phyloP scores from a whole-genome alignment of 345 rosid genomes.

The Gossypium ekmanianum region DNA sequence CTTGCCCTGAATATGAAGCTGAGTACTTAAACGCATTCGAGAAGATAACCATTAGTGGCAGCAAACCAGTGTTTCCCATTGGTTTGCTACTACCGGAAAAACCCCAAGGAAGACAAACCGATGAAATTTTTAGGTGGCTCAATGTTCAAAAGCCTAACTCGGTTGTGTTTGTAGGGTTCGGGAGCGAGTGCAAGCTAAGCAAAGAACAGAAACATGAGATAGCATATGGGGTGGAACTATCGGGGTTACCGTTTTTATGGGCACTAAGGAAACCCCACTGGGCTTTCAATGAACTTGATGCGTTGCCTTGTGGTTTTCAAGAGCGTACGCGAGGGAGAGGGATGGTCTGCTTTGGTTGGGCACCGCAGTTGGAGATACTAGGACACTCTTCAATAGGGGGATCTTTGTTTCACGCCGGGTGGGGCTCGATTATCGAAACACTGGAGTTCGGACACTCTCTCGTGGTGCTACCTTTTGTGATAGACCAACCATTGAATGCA shows the following conservation, averaged over 20 bases:
- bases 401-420: slow-evolving; percentile 2
- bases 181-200: slow-evolving; percentile 34
- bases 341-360: neutral
- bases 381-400: neutral
- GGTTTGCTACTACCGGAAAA: slow-evolving; percentile 23
- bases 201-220: slow-evolving; percentile 27
- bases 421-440: slow-evolving; percentile 12
- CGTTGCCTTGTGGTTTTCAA: neutral
- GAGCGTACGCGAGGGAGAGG: neutral
- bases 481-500: slow-evolving; percentile 10
- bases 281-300: neutral
- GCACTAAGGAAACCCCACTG: slow-evolving; percentile 18
- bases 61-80: slow-evolving; percentile 18
- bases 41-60: neutral
- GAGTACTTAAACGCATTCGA: slow-evolving; percentile 6
- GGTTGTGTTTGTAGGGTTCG: slow-evolving; percentile 36
- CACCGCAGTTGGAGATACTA: slow-evolving; percentile 10
- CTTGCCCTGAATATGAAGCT: slow-evolving; percentile 20
- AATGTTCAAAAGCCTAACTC: slow-evolving; percentile 28
- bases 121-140: slow-evolving; percentile 20
- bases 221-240: slow-evolving; percentile 30
- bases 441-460: slow-evolving; percentile 11
- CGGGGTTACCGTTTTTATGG: slow-evolving; percentile 28
- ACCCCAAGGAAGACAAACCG: neutral
- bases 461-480: neutral